Base-by-base conservation (phyloP, 2,329 filamentous ascomycete genomes). In the Orbilia ellipsospora region DNA sequence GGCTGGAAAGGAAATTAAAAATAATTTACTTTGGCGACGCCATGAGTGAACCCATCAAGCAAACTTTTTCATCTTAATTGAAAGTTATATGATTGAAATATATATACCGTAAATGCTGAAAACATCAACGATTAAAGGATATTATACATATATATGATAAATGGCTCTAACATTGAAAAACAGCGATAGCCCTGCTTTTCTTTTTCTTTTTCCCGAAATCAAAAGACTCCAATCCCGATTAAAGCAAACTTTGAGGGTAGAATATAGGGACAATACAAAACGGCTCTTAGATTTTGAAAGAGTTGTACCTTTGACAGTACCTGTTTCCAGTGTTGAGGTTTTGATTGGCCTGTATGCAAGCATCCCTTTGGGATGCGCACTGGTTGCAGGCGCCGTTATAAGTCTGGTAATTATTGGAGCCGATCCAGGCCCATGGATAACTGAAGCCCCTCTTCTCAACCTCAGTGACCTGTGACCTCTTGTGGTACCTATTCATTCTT, bases 201-300 rank as follows among this genome's bases (percentile, higher is more conserved):
- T 67, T 36, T 31, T 36, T 10, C 10, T 36, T 36, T 36, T 36
- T 10, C 10, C 31, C 36, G 70, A 74, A 74, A 67, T 20, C 61
- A 74, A 62, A 59, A 66, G 68, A 73, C 68, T 73, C 70, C 70
- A 63, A 63, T 64, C 63, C 70, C 70, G 51, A 67, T 73, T 51
- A 73, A 42, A 42, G 44, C 56, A 70, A 51, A 51, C 23, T 50
- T 23, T 44, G 60, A 26, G 8, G 31, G 28, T 31, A 26, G 7
- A 40, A 40, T 54, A 31, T 55, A 7, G 63, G 18, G 28, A 26
- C 45, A 26, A 45, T 16, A 54, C 23, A 63, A 48, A 40, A 4
- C 13, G 44, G 44, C 15, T 15, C 28, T 40, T 42, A 28, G 26
- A 60, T 63, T 51, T 61, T 45, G 48, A 73, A 73, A 62, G 55